phyloP scores from a whole-genome alignment of 768 basidiomycete species.

The Multifurca ochricompacta region DNA sequence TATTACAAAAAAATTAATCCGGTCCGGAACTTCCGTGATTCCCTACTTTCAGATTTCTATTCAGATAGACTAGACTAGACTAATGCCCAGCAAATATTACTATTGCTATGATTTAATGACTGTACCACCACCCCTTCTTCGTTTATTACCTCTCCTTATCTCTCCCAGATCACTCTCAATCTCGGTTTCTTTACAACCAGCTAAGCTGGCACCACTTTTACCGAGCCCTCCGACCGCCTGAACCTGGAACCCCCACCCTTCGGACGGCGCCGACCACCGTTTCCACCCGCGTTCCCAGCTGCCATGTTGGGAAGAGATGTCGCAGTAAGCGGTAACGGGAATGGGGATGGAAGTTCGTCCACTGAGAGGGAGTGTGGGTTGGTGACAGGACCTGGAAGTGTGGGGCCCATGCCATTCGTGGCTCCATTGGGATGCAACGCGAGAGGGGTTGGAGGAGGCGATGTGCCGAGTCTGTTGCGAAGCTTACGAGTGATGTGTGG shows the following conservation, averaged over 20 bases:
- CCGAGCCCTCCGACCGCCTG: conserved; percentile 61
- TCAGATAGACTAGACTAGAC: neutral
- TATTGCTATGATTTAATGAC: conserved; percentile 20
- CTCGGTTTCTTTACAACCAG: conserved; percentile 56
- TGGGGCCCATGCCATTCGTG: conserved; percentile 32
- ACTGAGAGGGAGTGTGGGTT: conserved; percentile 83
- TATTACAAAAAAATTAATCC: too few species aligned
- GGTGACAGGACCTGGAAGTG: conserved; percentile 50
- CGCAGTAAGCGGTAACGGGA: conserved; percentile 65
- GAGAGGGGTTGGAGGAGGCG: conserved; percentile 70
- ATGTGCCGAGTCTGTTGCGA: conserved; percentile 68
- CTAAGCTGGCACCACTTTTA: conserved; percentile 57
- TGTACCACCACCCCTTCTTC: conserved; percentile 36
- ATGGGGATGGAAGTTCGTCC: conserved; percentile 81
- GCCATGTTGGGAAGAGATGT: conserved; percentile 34
- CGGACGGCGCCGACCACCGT: conserved; percentile 31
- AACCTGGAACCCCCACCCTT: conserved; percentile 40
- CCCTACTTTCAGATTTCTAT: too few species aligned
- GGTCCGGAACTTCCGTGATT: neutral
- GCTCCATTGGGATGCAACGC: conserved; percentile 31
- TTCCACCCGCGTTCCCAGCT: conserved; percentile 21
- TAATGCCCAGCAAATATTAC: neutral
- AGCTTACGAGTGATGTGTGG: conserved; percentile 80
- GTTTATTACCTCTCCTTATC: conserved; percentile 69
- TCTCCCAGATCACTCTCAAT: conserved; percentile 70